Conservation (phyloP, 2,329 filamentous ascomycete species). For the Metarhizium album region DNA sequence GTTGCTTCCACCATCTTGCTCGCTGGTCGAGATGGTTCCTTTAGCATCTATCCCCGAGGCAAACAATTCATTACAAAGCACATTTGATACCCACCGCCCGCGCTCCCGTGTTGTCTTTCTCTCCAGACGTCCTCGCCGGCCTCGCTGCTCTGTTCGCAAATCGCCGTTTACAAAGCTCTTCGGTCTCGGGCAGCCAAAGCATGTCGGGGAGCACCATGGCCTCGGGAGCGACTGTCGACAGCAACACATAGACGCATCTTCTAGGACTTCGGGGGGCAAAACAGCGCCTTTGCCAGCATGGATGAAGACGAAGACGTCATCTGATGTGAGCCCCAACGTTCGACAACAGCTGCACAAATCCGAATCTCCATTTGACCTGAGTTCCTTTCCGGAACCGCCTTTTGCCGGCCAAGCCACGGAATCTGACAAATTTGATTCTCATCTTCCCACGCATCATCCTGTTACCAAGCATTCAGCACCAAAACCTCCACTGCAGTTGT, state of each 20-base stretch:
- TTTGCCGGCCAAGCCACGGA: constrained; percentile 4
- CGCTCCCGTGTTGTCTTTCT: constrained; percentile 18
- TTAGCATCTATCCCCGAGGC: constrained; percentile 18
- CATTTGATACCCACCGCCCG: constrained; percentile 9
- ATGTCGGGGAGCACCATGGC: background rate
- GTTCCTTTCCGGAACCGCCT: constrained; percentile 14
- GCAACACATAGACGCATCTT: background rate
- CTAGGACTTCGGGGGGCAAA: background rate
- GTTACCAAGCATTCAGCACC: background rate
- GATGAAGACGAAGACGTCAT: background rate
- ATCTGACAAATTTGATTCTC: background rate
- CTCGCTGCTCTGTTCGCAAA: constrained; percentile 10
- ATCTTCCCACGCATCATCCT: background rate
- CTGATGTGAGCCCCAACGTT: background rate
- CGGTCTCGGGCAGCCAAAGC: background rate
- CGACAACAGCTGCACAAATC: constrained; percentile 3
- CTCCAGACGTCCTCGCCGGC: constrained; percentile 15
- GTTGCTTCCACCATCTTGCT: constrained; percentile 4
- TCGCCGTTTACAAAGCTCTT: background rate
- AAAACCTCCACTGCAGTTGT: constrained; percentile 6
- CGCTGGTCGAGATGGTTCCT: constrained; percentile 16
- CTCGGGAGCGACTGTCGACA: background rate
- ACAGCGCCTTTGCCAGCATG: background rate
- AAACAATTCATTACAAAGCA: constrained; percentile 11
- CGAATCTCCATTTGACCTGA: constrained; percentile 13